A percentile compares a stretch with the other conserved stretches of the same genome.
Conservation (phyloP, 2,329 filamentous ascomycete species). For the Thelonectria rubi region DNA sequence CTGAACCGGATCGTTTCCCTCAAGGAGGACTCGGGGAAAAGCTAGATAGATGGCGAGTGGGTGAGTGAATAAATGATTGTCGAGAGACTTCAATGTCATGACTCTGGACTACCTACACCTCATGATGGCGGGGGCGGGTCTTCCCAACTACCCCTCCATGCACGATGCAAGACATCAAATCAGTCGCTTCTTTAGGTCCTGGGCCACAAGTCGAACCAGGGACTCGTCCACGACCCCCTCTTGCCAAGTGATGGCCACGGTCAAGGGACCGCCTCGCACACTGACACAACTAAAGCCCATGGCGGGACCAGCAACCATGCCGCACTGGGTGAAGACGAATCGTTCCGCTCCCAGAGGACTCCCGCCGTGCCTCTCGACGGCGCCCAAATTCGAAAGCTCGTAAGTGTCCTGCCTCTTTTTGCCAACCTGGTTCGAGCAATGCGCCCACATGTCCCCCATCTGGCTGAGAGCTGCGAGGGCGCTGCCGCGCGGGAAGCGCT, state of each 20-base stretch:
- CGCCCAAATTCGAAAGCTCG: slow-evolving; percentile 28
- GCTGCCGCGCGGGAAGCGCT: slow-evolving; percentile 20
- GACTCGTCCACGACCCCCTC: slow-evolving; percentile 10
- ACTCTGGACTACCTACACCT: not conserved
- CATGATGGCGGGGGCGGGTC: slow-evolving; percentile 14
- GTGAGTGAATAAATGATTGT: slow-evolving; percentile 2
- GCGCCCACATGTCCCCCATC: not conserved
- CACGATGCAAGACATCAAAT: not conserved
- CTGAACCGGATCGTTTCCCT: slow-evolving; percentile 91
- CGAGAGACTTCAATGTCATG: too few species aligned
- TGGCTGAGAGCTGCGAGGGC: not conserved
- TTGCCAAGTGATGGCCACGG: slow-evolving; percentile 25
- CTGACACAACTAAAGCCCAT: slow-evolving; percentile 27
- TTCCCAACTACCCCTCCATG: not conserved
- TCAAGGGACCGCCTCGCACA: not conserved
- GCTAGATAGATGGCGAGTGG: slow-evolving; percentile 24
- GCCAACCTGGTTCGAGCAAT: slow-evolving; percentile 12
- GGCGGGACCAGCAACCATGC: slow-evolving; percentile 21
- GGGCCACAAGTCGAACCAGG: not conserved
- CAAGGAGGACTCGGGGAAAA: slow-evolving; percentile 85
- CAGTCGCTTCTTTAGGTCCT: slow-evolving; percentile 5
- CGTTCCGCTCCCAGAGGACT: slow-evolving; percentile 2
- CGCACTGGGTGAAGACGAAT: slow-evolving; percentile 24
- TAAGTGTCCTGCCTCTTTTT: slow-evolving; percentile 7
- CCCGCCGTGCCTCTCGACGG: rapidly evolving